Base-by-base conservation (phyloP, 352 stramenopile genomes). In the Phytophthora sp. region DNA sequence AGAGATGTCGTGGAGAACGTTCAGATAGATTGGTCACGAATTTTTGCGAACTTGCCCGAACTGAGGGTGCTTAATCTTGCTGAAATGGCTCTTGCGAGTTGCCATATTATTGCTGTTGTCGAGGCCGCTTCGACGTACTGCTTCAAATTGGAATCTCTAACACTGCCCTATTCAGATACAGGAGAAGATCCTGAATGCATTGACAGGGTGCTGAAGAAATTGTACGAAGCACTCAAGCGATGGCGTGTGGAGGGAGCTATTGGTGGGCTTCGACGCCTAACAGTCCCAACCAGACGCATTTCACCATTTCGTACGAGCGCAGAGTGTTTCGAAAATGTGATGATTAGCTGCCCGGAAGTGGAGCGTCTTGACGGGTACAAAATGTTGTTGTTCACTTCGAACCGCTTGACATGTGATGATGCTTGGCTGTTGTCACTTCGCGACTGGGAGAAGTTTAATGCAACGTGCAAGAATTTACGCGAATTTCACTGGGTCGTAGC, bases 401-500 rank as follows among this genome's bases (percentile, higher is more conserved):
- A 70, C 42, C 45, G 46, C 2, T 49, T 79, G 27, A 62, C 38
- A 12, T 71, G 63, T 31, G 49, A 36, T 9, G 57, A 77, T 11
- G 4, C 41, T 23, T 79, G 68, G 67, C 20, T 65, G 1, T 16
- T 76, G 3, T 46, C 41, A 9, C 38, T 74, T 2, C 16, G 49
- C 9, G 24, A 69, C 23, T 82, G 74, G 74, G 51, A 75, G 21
- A 46, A 5, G 18, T 64, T 79, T 18, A 76, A 76, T 20, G 33
- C 50, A 4, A 46, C 31, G 4, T 81, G 70, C 30, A 69, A 27
- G 7, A 60, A 72, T 4, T 33, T 76, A 33, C 68, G 49, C 0
- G 51, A 74, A 60, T 81, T 79, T 49, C 52, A 78, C 39, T 81
- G 69, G 61, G 58, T 78, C 4, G 57, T 73, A 7, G 66, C 60